Conservation (phyloP, 169 alveolate species). For the Plasmodium gallinaceum region DNA sequence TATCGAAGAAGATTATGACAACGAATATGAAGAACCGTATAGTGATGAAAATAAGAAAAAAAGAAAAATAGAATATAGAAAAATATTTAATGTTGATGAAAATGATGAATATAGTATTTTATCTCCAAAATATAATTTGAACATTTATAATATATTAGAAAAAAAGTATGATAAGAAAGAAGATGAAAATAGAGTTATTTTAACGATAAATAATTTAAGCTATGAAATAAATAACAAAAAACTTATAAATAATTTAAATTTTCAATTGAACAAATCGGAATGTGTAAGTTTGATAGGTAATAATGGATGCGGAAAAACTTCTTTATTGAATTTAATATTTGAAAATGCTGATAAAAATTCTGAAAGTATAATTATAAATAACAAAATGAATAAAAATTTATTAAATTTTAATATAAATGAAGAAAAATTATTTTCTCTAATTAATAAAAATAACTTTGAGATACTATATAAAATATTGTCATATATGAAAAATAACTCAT, state of each 20-base stretch:
- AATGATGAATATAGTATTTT: slow-evolving; percentile 17
- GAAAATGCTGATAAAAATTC: slow-evolving; percentile 36
- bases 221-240: slow-evolving; percentile 77
- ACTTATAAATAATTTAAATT: slow-evolving; percentile 80
- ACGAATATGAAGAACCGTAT: neutral
- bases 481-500: slow-evolving; percentile 46
- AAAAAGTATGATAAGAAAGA: slow-evolving; percentile 56
- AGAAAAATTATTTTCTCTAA: neutral
- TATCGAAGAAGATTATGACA: neutral
- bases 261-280: slow-evolving; percentile 79
- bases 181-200: slow-evolving; percentile 21
- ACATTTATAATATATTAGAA: slow-evolving; percentile 55
- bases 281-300: slow-evolving; percentile 86
- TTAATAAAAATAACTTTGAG: slow-evolving; percentile 38
- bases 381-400: neutral
- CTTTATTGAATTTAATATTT: slow-evolving; percentile 77
- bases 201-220: slow-evolving; percentile 53
- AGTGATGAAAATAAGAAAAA: neutral
- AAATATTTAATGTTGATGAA: slow-evolving; percentile 28
- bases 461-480: slow-evolving; percentile 35
- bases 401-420: neutral
- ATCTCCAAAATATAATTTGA: slow-evolving; percentile 73
- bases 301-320: slow-evolving; percentile 87
- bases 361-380: slow-evolving; percentile 20
- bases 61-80: slow-evolving; percentile 12